Base-by-base conservation (phyloP, 2,329 filamentous ascomycete genomes). In the Fusarium sublunatum region DNA sequence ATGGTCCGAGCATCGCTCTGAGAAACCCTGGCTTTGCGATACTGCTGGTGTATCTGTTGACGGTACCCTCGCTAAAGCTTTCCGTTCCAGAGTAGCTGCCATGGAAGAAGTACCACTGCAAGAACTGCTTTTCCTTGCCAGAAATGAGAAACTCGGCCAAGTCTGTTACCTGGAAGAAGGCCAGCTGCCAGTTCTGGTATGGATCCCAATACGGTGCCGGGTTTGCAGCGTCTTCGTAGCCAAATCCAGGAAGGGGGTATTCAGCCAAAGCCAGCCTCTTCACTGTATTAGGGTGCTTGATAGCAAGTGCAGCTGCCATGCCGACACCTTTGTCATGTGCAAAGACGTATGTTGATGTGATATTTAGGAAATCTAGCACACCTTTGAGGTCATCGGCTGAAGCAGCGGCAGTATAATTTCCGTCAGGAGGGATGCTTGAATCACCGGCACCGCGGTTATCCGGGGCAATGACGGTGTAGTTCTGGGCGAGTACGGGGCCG, bases 61-160 rank as follows among this genome's bases (percentile, higher is more conserved):
- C 61, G 1, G 75, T 74, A 11, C 79, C 77, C 34, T 77, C 73
- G 2, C 73, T 73, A 11, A 81, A 73, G 1, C 74, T 69, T 31
- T 74, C 65, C 2, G 67, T 67, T 1, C 80, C 79, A 0, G 77
- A 75, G 58, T 82, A 82, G 15, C 73, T 76, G 0, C 71, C 71
- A 31, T 82, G 79, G 53, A 71, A 82, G 53, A 82, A 82, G 45
- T 81, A 82, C 80, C 79, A 81, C 13, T 74, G 61, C 1, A 82
- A 65, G 59, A 82, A 76, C 54, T 79, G 70, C 55, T 70, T 76
- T 61, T 82, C 80, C 2, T 74, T 72, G 0, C 77, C 79, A 0
- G 65, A 65, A 55, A 82, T 78, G 53, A 83, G 77, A 53, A 78
- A 82, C 49, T 80, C 75, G 0, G 81, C 81, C 3, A 79, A 70